These are phyloP conservation scores for Ziziphus jujuba DNA, from an alignment of 306 rosid species.

Conservation along the genomic window DNA sequence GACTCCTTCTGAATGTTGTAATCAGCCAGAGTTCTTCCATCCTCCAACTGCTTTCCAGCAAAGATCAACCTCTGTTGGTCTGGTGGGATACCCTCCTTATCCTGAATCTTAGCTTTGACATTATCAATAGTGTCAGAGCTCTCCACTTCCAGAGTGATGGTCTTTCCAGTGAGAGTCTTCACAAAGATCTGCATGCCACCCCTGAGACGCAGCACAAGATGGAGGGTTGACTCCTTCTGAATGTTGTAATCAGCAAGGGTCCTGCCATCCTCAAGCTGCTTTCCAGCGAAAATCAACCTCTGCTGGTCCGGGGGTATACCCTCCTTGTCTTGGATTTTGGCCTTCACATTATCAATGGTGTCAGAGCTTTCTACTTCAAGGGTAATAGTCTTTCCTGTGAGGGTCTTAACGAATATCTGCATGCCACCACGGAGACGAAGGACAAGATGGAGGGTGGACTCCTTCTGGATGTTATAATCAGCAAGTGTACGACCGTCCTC, in stretches of 20 bases:
- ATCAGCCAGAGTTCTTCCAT: constrained; percentile 61
- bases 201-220: constrained; percentile 53
- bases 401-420: constrained; percentile 68
- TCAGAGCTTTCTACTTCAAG: constrained; percentile 61
- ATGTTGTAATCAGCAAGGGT: constrained; percentile 65
- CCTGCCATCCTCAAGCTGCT: constrained; percentile 61
- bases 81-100: constrained; percentile 66
- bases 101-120: constrained; percentile 61
- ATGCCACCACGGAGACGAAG: constrained; percentile 71
- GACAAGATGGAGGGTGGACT: constrained; percentile 66
- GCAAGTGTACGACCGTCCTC: constrained; percentile 71
- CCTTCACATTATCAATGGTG: constrained; percentile 65
- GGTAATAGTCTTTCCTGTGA: constrained; percentile 60
- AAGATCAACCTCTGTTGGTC: constrained; percentile 74
- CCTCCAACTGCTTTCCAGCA: constrained; percentile 63
- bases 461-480: constrained; percentile 72
- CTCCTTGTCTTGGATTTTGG: constrained; percentile 74
- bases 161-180: constrained; percentile 59
- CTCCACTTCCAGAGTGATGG: constrained; percentile 71
- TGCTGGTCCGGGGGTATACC: constrained; percentile 75
- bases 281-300: constrained; percentile 65
- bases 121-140: constrained; percentile 68
- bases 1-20: constrained; percentile 75
- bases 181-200: constrained; percentile 75
- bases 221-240: constrained; percentile 73